These are phyloP conservation scores for Cryphonectria carpinicola DNA, from an alignment of 2,329 filamentous ascomycete genomes.

Conservation along the genomic window DNA sequence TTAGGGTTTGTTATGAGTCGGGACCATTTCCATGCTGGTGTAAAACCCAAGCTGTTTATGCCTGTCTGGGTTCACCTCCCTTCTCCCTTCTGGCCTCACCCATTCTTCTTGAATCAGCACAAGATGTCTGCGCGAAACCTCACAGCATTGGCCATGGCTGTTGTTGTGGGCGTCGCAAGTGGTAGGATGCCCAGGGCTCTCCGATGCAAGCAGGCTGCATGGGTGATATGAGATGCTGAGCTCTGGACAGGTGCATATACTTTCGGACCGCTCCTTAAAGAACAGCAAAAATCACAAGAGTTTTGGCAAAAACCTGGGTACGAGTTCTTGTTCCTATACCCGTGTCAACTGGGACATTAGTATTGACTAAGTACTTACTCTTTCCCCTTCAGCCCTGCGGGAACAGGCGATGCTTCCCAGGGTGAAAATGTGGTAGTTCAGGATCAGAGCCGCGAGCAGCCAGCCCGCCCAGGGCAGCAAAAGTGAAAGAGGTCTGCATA, in stretches of 20 bases:
- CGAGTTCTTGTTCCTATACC: neutral
- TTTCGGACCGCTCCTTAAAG: slow-evolving; percentile 34
- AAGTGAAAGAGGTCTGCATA: slow-evolving; percentile 3
- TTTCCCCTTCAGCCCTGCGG: slow-evolving; percentile 4
- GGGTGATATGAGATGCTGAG: slow-evolving; percentile 26
- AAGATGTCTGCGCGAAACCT: slow-evolving; percentile 28
- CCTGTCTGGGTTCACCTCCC: neutral
- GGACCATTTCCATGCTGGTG: neutral
- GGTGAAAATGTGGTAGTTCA: neutral
- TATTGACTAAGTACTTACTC: slow-evolving; percentile 5
- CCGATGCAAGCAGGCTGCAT: neutral
- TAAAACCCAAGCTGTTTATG: neutral
- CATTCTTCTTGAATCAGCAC: neutral
- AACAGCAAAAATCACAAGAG: slow-evolving; percentile 23
- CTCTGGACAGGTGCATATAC: slow-evolving; percentile 33
- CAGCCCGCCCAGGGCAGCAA: neutral
- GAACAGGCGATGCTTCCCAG: neutral
- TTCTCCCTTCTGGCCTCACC: neutral
- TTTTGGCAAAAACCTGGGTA: slow-evolving; percentile 22
- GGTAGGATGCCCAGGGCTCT: slow-evolving; percentile 26
- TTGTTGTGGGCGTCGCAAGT: slow-evolving; percentile 31
- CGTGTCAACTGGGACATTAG: no score
- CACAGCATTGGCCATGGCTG: slow-evolving; percentile 15
- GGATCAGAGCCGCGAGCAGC: slow-evolving; percentile 2
- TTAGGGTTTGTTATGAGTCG: neutral